Evolutionary conservation across 345 rosid genomes (phyloP).

Genomic region (Hypericum perforatum): DNA sequence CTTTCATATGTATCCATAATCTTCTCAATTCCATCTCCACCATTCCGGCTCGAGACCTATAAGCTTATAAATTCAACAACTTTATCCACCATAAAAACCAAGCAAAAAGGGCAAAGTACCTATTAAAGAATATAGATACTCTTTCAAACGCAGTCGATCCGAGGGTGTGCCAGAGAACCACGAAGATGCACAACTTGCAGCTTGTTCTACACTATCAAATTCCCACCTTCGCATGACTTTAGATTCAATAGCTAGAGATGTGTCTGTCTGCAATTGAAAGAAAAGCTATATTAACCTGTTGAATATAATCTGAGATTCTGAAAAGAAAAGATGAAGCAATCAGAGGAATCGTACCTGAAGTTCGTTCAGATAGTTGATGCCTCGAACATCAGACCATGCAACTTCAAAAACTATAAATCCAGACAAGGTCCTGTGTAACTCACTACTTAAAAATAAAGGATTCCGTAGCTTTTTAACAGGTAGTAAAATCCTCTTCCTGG

Average conservation of each 20-base stretch:
- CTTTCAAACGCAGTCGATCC: conserved; percentile 43
- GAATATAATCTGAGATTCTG: conserved; percentile 9
- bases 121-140: conserved; percentile 41
- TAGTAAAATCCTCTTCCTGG: conserved; percentile 41
- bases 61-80: not conserved
- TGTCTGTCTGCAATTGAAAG: conserved; percentile 61
- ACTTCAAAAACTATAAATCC: conserved; percentile 96
- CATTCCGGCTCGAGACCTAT: not conserved
- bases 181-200: conserved; percentile 41
- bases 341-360: conserved; percentile 58
- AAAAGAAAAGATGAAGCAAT: conserved; percentile 5
- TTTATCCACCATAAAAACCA: not conserved
- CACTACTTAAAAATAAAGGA: conserved; percentile 45
- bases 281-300: conserved; percentile 14
- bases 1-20: not conserved
- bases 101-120: conserved; percentile 30
- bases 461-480: conserved; percentile 68
- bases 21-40: conserved; percentile 3
- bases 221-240: conserved; percentile 95
- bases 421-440: conserved; percentile 64
- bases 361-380: conserved; percentile 82
- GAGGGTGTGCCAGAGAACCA: conserved; percentile 76
- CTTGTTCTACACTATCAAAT: conserved; percentile 82
- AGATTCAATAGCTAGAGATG: conserved; percentile 83
- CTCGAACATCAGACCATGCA: conserved; percentile 70